Base-by-base conservation (phyloP, 306 rosid genomes). In the Cucurbita pepo region DNA sequence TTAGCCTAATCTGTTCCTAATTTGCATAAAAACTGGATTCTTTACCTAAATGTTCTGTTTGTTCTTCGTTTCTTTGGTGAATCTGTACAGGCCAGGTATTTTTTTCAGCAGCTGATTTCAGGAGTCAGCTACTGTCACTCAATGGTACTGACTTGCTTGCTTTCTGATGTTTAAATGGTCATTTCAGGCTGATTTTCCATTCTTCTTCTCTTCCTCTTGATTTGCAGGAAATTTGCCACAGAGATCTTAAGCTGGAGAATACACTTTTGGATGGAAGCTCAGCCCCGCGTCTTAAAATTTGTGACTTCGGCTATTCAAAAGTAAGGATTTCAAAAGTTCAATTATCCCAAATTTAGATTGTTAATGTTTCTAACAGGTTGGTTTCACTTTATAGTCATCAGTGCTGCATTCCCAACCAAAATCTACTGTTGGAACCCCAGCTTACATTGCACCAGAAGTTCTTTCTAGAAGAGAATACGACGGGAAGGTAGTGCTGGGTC, bases 341-440 rank as follows among this genome's bases (percentile, higher is more conserved):
- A 38, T 11, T 37, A 4, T 61, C 30, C 21, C 54, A 56, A 43
- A 43, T 56, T 41, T 58, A 22, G 22, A 73, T 22, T 57, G 25
- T 22, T 38, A 4, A 2, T 58, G 43, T 73, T 40, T 58, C 72
- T 18, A 70, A 76, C 19, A 10, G 65, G 60, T 69, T 11, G 80
- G 38, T 44, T 64, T 56, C 25, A 48, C 69, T 77, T 54, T 79
- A 43, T 85, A 95, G 99, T 95, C 99, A 54, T 91, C 99, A 50
- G 95, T 91, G 78, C 79, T 95, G 61, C 97, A 95, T 82, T 95
- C 99, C 44, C 99, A 95, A 78, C 99, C 99, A 36, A 95, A 95
- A 88, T 95, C 99, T 18, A 91, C 99, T 0, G 99, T 95, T 51
- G 99, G 99, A 82, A 95, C 99, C 73, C 99, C 99, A 6, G 99